phyloP scores from a whole-genome alignment of 2,329 filamentous ascomycete genomes.

The Dothideomycetidae sp. region DNA sequence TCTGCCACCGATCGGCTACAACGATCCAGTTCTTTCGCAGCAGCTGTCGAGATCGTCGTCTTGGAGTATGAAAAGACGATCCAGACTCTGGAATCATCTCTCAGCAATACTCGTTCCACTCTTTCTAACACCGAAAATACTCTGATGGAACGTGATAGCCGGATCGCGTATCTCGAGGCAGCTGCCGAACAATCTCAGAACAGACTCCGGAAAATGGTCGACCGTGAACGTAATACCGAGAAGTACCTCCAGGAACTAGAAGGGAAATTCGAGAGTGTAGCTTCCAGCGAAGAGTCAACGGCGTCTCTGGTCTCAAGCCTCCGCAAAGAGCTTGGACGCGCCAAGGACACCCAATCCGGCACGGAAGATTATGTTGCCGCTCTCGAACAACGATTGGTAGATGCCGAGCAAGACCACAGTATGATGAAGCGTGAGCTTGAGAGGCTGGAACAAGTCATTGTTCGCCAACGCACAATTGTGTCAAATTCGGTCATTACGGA shows the following conservation, averaged over 20 bases:
- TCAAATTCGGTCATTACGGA: background rate
- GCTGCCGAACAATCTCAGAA: slow-evolving; percentile 80
- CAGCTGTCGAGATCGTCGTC: slow-evolving; percentile 90
- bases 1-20: slow-evolving; percentile 77
- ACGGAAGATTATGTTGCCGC: slow-evolving; percentile 97
- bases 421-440: slow-evolving; percentile 96
- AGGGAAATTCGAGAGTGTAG: slow-evolving; percentile 75
- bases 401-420: slow-evolving; percentile 90
- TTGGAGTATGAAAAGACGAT: slow-evolving; percentile 98
- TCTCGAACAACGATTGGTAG: slow-evolving; percentile 83
- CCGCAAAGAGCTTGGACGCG: slow-evolving; percentile 76
- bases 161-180: slow-evolving; percentile 83
- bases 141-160: slow-evolving; percentile 83
- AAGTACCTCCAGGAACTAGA: slow-evolving; percentile 87
- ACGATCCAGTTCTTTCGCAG: slow-evolving; percentile 87
- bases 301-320: slow-evolving; percentile 71
- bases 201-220: slow-evolving; percentile 81
- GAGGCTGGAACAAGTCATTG: slow-evolving; percentile 82
- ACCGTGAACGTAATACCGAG: slow-evolving; percentile 83
- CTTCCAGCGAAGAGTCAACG: slow-evolving; percentile 85
- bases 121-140: slow-evolving; percentile 74
- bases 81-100: slow-evolving; percentile 76
- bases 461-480: slow-evolving; percentile 73
- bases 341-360: slow-evolving; percentile 77
- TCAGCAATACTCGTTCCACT: slow-evolving; percentile 74